Conservation (phyloP, 164 flowering plant genomes). For the Berberis vulgaris region DNA sequence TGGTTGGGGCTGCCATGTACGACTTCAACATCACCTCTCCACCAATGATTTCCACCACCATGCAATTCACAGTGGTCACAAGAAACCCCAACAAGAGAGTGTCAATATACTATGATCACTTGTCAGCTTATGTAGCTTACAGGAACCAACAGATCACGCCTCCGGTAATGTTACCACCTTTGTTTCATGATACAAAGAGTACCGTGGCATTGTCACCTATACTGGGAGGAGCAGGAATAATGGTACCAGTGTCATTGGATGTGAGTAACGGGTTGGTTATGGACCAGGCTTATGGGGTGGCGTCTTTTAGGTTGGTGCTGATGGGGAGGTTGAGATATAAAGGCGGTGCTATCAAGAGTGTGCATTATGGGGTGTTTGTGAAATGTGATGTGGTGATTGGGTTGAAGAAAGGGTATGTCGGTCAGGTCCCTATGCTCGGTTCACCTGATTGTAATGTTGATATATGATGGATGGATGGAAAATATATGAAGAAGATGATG, state of each 20-base stretch:
- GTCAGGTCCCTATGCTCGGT: conserved; percentile 63
- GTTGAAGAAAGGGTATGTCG: conserved; percentile 39
- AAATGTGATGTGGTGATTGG: conserved; percentile 67
- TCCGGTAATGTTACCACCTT: conserved; percentile 45
- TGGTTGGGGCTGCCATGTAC: conserved; percentile 49
- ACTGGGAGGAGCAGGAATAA: conserved; percentile 23
- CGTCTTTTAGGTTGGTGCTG: conserved; percentile 48
- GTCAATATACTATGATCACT: conserved; percentile 46
- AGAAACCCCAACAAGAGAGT: conserved; percentile 69
- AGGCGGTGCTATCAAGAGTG: conserved; percentile 43
- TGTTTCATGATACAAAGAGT: conserved; percentile 37
- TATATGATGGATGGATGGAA: conserved; percentile 2
- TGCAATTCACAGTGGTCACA: conserved; percentile 65
- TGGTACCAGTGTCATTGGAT: conserved; percentile 53
- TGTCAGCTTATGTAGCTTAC: conserved; percentile 48
- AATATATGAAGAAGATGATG: not conserved
- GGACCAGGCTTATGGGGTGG: conserved; percentile 61
- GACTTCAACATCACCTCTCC: conserved; percentile 47
- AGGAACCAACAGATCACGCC: conserved; percentile 55
- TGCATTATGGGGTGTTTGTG: conserved; percentile 39
- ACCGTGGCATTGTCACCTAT: conserved; percentile 59
- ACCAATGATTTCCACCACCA: conserved; percentile 40
- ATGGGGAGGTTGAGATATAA: conserved; percentile 64
- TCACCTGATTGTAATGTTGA: conserved; percentile 57
- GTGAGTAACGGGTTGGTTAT: conserved; percentile 40